Base-by-base conservation (phyloP, 225 moss, liverwort and hornwort species). In the Asterella californica region DNA sequence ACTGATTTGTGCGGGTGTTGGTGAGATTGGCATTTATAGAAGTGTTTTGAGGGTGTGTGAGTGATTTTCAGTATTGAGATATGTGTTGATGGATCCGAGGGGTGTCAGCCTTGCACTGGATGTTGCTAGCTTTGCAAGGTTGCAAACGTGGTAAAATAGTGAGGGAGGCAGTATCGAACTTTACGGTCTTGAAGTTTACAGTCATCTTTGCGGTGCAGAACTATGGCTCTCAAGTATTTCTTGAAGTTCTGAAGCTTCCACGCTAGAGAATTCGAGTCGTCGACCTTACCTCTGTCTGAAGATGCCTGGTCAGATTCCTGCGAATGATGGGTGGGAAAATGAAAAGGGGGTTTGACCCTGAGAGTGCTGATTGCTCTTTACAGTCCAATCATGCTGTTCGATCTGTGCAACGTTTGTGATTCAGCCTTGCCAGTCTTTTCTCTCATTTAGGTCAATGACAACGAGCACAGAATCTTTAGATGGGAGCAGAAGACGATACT, bases 81-180 rank as follows among this genome's bases (percentile, higher is more conserved):
- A 25, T 76, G 49, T 19, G 30, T 61, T 32, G 45, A 67, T 74
- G 72, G 81, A 81, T 81, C 77, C 38, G 77, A 48, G 55, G 55
- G 77, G 55, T 67, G 66, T 33, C 38, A 52, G 18, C 27, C 48
- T 48, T 52, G 46, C 33, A 27, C 12, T n/a, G 53, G 33, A 2
- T 76, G 36, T 29, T 27, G 14, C 21, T 53, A 17, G 17, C 17
- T 52, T 12, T 9, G 19, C n/a, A 52, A 19, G 18, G 29, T 74
- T 53, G 25, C 9, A 50, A 52, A 42, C 50, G 0, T 74, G 2
- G 29, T 19, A 49, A 34, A 76, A n/a, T n/a, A 53, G 49, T 33
- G 62, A 30, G 61, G 54, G 0, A 15, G 4, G 34, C 47, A 67
- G 63, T 49, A 10, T 18, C 48, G 78, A 76, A 1, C 48, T 11